Evolutionary conservation across 73 alveolate species (phyloP).

Genomic region (Symbiodinium natans): DNA sequence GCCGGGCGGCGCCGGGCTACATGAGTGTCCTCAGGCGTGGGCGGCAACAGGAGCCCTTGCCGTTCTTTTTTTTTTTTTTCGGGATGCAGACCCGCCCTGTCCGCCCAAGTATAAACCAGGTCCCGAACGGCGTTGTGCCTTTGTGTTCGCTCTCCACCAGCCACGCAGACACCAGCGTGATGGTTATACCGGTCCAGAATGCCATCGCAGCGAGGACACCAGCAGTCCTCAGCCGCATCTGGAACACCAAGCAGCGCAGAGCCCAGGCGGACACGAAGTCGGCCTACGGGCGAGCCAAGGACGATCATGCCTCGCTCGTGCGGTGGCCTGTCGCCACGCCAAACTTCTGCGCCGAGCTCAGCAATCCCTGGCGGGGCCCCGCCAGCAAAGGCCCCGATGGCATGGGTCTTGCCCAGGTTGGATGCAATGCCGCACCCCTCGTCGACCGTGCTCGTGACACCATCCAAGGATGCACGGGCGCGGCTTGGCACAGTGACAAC

Average conservation of each 20-base stretch:
- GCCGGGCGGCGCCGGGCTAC: conserved; percentile 28
- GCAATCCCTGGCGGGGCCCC: no score
- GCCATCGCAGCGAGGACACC: conserved; percentile 3
- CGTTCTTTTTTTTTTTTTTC: neutral
- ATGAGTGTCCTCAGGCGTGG: neutral
- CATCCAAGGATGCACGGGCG: no score
- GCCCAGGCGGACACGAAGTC: no score
- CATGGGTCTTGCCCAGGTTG: no score
- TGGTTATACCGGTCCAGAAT: neutral
- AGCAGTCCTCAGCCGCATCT: neutral
- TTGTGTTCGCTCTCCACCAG: neutral
- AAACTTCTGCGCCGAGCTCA: no score
- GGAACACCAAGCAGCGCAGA: neutral
- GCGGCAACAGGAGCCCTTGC: conserved; percentile 3
- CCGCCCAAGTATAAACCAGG: neutral
- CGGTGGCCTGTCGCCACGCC: no score
- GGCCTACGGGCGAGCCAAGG: no score
- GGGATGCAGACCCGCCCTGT: neutral
- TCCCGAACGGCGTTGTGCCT: conserved; percentile 18
- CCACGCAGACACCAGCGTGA: neutral
- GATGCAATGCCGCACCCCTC: no score
- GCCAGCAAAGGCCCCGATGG: no score
- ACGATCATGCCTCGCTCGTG: no score
- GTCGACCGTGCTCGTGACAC: no score
- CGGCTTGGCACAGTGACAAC: no score